Percentiles rank a stretch among this genome's conserved stretches.
These are phyloP conservation scores for Rubia peregrina DNA, from an alignment of 305 asterid genomes.

Conservation along the genomic window DNA sequence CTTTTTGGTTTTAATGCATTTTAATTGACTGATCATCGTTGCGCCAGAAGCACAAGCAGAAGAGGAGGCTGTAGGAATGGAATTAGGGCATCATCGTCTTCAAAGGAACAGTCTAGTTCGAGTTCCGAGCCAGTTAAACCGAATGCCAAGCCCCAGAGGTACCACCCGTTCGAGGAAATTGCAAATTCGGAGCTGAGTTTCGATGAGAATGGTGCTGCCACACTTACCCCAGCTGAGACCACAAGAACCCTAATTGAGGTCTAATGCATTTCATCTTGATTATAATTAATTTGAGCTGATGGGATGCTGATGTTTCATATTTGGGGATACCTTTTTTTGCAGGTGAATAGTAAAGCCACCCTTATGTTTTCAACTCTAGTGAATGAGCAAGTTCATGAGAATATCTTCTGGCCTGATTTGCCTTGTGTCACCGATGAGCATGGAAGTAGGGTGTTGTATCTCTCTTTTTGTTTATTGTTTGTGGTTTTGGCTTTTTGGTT, in stretches of 20 bases:
- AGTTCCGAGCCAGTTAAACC: constrained; percentile 65
- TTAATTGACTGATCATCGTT: constrained; percentile 18
- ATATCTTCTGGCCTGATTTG: constrained; percentile 93
- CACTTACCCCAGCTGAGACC: constrained; percentile 73
- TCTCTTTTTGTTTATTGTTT: constrained; percentile 17
- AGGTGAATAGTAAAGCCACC: constrained; percentile 89
- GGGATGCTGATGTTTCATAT: constrained; percentile 6
- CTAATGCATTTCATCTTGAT: not conserved
- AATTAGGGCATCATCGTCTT: constrained; percentile 58
- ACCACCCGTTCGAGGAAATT: constrained; percentile 95
- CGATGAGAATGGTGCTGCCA: constrained; percentile 43
- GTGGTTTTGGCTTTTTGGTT: constrained; percentile 8
- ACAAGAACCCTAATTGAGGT: constrained; percentile 80
- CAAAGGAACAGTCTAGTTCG: constrained; percentile 47
- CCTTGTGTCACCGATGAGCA: constrained; percentile 86
- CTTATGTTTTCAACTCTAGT: constrained; percentile 76
- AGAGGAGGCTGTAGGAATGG: constrained; percentile 32
- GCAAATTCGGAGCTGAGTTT: constrained; percentile 39
- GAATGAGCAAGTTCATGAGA: constrained; percentile 71
- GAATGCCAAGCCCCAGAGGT: constrained; percentile 86
- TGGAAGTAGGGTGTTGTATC: constrained; percentile 62
- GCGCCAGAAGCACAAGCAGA: constrained; percentile 26
- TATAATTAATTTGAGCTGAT: not conserved
- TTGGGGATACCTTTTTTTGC: constrained; percentile 10
- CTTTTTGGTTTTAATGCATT: not conserved